phyloP scores from a whole-genome alignment of 139 green algal species.

The Penium margaritaceum region DNA sequence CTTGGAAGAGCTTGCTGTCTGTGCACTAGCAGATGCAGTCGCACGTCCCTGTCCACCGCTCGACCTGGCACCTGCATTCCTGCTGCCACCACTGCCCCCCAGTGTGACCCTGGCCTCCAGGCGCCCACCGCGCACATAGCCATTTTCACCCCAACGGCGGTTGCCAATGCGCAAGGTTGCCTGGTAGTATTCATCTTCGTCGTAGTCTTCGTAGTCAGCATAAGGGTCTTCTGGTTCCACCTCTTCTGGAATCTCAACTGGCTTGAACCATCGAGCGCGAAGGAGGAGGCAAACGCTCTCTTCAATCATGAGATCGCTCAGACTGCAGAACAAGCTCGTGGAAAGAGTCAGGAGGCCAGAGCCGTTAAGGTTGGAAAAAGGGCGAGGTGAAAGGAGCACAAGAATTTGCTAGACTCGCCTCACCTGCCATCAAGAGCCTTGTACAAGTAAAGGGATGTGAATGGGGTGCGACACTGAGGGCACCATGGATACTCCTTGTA shows the following conservation, averaged over 20 bases:
- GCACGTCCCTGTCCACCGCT: background rate
- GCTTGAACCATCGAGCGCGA: slow-evolving; percentile 69
- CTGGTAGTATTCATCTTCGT: slow-evolving; percentile 61
- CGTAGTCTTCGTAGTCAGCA: slow-evolving; percentile 55
- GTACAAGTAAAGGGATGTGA: slow-evolving; percentile 59
- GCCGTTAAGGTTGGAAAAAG: background rate
- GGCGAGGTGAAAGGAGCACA: background rate
- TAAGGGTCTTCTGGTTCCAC: slow-evolving; percentile 38
- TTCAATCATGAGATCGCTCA: slow-evolving; percentile 66
- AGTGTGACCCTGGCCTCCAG: too few species aligned
- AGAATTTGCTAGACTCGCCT: slow-evolving; percentile 1
- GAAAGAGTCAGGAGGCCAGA: background rate
- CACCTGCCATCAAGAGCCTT: slow-evolving; percentile 63
- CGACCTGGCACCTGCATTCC: too few species aligned
- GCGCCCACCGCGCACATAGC: slow-evolving; percentile 54
- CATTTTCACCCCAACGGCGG: slow-evolving; percentile 65
- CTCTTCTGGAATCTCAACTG: slow-evolving; percentile 47
- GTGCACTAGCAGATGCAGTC: background rate
- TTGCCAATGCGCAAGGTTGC: slow-evolving; percentile 69
- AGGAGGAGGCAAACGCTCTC: slow-evolving; percentile 73
- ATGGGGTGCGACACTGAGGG: slow-evolving; percentile 68
- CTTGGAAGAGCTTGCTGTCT: background rate
- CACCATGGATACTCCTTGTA: slow-evolving; percentile 60
- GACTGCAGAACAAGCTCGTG: slow-evolving; percentile 32
- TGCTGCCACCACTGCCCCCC: too few species aligned